Conservation (phyloP, 768 basidiomycete species). For the Boletellus sp. region DNA sequence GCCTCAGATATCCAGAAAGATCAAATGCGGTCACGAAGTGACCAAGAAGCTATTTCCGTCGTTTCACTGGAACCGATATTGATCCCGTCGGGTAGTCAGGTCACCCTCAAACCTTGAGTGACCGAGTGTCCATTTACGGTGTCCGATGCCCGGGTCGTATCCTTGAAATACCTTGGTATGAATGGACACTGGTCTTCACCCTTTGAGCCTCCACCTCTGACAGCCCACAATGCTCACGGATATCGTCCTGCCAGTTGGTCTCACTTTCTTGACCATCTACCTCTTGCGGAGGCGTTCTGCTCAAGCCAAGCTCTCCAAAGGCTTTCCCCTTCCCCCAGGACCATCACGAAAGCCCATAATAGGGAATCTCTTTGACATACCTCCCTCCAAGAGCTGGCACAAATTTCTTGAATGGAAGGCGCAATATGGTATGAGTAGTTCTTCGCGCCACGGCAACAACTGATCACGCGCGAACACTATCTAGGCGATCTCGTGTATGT, state of each 20-base stretch:
- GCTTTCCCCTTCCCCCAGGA: conserved; percentile 7
- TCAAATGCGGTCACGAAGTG: no score
- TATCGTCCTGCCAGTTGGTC: neutral
- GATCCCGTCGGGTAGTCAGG: no score
- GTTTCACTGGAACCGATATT: no score
- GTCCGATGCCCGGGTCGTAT: no score
- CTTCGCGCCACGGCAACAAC: neutral
- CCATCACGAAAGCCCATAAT: neutral
- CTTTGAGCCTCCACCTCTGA: no score
- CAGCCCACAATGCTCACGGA: neutral
- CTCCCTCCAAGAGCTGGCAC: conserved; percentile 4
- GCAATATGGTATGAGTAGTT: conserved; percentile 1
- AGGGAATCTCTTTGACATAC: conserved; percentile 9
- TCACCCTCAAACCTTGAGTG: no score
- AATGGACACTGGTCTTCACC: no score
- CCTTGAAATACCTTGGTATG: no score
- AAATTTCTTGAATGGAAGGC: conserved; percentile 11
- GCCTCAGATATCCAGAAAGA: no score
- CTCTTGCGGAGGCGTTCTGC: conserved; percentile 1
- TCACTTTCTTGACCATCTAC: neutral
- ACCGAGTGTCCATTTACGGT: no score
- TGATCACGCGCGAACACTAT: neutral
- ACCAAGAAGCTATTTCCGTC: no score
- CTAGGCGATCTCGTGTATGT: conserved; percentile 31
- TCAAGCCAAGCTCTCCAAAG: conserved; percentile 3